phyloP scores from a whole-genome alignment of 164 flowering plant genomes.

The Stephania japonica region DNA sequence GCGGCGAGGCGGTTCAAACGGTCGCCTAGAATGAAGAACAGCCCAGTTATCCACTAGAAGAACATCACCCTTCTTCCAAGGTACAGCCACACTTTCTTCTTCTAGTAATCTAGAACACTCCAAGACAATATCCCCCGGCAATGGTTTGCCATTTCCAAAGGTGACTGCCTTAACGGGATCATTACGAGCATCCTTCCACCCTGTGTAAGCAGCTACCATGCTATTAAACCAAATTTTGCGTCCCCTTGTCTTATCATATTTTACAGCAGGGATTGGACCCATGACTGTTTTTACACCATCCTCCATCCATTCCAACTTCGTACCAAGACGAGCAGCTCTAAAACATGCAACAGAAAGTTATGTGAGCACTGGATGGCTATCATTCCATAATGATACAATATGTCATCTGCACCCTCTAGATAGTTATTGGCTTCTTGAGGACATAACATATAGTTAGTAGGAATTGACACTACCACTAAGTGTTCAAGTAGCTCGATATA shows the following conservation, averaged over 20 bases:
- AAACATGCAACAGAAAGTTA: not conserved
- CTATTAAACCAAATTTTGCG: constrained; percentile 93
- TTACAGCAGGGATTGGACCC: constrained; percentile 91
- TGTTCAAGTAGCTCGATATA: too few relatives aligned
- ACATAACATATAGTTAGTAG: not conserved
- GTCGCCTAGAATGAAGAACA: constrained; percentile 71
- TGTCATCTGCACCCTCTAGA: not conserved
- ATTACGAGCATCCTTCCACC: constrained; percentile 72
- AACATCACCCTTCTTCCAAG: constrained; percentile 83
- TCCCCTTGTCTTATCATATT: constrained; percentile 48
- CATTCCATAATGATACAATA: not conserved
- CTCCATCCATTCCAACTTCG: constrained; percentile 78
- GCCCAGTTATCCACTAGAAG: constrained; percentile 76
- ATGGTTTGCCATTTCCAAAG: constrained; percentile 70
- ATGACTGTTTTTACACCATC: constrained; percentile 69
- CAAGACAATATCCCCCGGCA: constrained; percentile 59
- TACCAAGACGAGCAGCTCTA: constrained; percentile 79
- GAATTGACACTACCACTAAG: not conserved
- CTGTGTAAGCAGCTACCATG: constrained; percentile 86
- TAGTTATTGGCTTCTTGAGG: not conserved
- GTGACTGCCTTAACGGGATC: constrained; percentile 77
- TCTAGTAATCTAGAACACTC: constrained; percentile 68
- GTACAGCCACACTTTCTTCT: constrained; percentile 74
- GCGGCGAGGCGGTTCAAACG: constrained; percentile 79
- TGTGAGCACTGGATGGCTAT: not conserved